Evolutionary conservation across 495 filamentous ascomycete species (phyloP).

Genomic region (Tuber calosporum): DNA sequence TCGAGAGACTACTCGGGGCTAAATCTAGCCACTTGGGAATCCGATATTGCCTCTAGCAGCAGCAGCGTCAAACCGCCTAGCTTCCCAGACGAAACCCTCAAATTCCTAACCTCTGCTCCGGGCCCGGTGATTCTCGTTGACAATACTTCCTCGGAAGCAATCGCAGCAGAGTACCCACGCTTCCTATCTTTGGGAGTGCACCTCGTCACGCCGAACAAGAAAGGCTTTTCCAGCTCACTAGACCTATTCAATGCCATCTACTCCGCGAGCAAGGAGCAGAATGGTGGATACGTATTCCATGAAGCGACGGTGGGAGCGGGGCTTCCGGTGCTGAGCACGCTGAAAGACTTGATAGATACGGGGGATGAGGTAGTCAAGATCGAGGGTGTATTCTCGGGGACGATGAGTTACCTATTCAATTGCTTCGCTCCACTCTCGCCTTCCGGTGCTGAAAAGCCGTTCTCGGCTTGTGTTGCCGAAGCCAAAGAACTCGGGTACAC

Average conservation of each 20-base stretch:
- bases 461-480: conserved; percentile 79
- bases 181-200: conserved; percentile 73
- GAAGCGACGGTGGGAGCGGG: conserved; percentile 90
- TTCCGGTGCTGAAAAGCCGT: conserved; percentile 55
- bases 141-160: conserved; percentile 78
- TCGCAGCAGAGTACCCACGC: conserved; percentile 70
- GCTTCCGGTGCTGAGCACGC: conserved; percentile 80
- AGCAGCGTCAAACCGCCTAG: conserved; percentile 54
- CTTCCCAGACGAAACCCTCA: conserved; percentile 56
- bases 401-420: conserved; percentile 95
- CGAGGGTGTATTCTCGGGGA: conserved; percentile 94
- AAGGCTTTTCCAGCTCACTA: conserved; percentile 75
- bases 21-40: conserved; percentile 50
- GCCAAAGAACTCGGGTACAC: conserved; percentile 95
- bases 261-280: conserved; percentile 46
- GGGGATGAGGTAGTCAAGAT: conserved; percentile 82
- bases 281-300: conserved; percentile 75
- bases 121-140: conserved; percentile 74
- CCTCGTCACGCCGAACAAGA: conserved; percentile 95
- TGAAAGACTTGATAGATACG: conserved; percentile 81
- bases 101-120: conserved; percentile 63
- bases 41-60: conserved; percentile 47
- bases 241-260: conserved; percentile 79
- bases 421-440: conserved; percentile 73
- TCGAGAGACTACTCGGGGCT: conserved; percentile 55